phyloP scores from a whole-genome alignment of 164 flowering plant species.

The Vitis amurensis region DNA sequence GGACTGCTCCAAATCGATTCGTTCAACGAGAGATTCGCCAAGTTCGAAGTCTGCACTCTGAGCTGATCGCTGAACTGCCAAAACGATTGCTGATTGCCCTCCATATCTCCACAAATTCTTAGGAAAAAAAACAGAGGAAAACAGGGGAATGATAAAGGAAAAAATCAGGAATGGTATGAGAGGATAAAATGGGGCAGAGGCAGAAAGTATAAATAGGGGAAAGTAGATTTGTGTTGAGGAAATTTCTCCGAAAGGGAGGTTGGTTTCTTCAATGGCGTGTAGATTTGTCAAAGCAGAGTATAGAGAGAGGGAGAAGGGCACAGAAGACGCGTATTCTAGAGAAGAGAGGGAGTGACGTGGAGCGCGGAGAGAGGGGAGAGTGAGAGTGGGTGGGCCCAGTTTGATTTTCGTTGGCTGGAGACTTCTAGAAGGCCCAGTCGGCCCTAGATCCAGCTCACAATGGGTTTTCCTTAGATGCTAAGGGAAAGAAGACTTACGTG shows the following conservation, averaged over 20 bases:
- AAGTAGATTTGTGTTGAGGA: constrained; percentile 9
- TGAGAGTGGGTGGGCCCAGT: no score
- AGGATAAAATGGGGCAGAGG: not conserved
- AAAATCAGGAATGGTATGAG: not conserved
- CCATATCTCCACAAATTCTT: constrained; percentile 39
- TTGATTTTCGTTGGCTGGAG: no score
- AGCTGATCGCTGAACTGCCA: constrained; percentile 93
- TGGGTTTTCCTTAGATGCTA: no score
- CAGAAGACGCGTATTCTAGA: no score
- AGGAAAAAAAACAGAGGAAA: not conserved
- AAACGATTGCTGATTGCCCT: constrained; percentile 67
- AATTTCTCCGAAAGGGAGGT: constrained; percentile 36
- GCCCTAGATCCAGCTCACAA: no score
- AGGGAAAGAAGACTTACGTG: no score
- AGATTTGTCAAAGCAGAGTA: constrained; percentile 36
- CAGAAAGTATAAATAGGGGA: constrained; percentile 1
- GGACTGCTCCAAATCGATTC: constrained; percentile 76
- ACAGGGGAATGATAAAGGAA: not conserved
- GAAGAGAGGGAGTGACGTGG: no score
- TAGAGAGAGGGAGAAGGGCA: no score
- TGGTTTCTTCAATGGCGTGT: constrained; percentile 36
- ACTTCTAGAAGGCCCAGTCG: no score
- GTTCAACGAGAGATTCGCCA: constrained; percentile 67
- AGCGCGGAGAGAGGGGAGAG: no score
- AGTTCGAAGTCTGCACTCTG: constrained; percentile 46